Evolutionary conservation across 495 filamentous ascomycete species (phyloP).

Genomic region (Podospora bellae-mahoneyi): DNA sequence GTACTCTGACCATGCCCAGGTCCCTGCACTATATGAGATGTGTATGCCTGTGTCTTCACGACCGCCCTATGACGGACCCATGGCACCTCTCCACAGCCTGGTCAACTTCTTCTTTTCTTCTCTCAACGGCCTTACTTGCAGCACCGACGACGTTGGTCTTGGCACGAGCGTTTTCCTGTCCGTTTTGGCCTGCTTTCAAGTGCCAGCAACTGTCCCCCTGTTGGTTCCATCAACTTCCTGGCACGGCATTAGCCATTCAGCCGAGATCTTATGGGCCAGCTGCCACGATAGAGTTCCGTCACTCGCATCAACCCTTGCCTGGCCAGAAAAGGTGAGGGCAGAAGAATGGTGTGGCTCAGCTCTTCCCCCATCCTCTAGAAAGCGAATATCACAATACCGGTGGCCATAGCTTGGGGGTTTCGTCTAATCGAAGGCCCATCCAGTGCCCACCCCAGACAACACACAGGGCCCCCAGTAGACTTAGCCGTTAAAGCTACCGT

Average conservation of each 20-base stretch:
- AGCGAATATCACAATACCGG: conserved; percentile 39
- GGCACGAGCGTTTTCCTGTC: conserved; percentile 28
- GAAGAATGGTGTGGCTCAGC: conserved; percentile 49
- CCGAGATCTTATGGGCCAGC: conserved; percentile 46
- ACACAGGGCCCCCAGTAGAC: conserved; percentile 28
- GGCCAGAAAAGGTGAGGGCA: conserved; percentile 14
- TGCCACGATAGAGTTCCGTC: conserved; percentile 42
- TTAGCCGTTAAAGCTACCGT: conserved; percentile 32
- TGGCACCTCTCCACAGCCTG: conserved; percentile 27
- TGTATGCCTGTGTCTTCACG: conserved; percentile 19
- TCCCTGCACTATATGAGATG: conserved; percentile 25
- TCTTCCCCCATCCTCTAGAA: conserved; percentile 35
- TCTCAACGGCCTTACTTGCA: conserved; percentile 16
- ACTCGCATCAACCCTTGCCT: conserved; percentile 29
- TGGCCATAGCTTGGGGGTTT: conserved; percentile 41
- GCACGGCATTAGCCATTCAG: conserved; percentile 56
- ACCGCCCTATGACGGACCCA: conserved; percentile 27
- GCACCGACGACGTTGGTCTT: conserved; percentile 19
- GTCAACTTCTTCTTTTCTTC: conserved; percentile 12
- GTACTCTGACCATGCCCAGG: conserved; percentile 25
- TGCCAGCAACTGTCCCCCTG: conserved; percentile 37
- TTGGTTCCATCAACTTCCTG: conserved; percentile 45
- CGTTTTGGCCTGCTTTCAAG: conserved; percentile 33
- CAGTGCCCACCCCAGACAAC: conserved; percentile 28
- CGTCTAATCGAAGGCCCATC: conserved; percentile 36